phyloP scores from a whole-genome alignment of 2,329 filamentous ascomycete species.

The Cucurbitaria berberidis region DNA sequence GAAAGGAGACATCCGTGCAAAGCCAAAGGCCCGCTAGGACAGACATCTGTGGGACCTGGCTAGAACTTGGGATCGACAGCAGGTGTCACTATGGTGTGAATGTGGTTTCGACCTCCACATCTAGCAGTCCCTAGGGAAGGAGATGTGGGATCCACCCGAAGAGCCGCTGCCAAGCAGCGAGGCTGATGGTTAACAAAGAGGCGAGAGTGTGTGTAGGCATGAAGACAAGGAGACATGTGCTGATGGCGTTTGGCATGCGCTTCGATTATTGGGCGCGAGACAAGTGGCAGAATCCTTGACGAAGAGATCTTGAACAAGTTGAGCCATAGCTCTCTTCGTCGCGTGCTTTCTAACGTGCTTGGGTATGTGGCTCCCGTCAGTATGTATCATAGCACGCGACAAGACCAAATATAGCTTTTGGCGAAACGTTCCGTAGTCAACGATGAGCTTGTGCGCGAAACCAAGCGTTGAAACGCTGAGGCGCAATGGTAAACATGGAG shows the following conservation, averaged over 20 bases:
- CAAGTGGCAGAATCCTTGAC: neutral
- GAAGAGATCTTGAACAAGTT: neutral
- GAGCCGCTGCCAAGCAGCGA: neutral
- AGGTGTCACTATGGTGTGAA: neutral
- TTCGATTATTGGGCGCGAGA: neutral
- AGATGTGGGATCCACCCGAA: neutral
- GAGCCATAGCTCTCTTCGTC: neutral
- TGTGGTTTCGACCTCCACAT: neutral
- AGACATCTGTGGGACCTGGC: conserved; percentile 3
- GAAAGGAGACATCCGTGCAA: conserved; percentile 4
- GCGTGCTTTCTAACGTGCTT: neutral
- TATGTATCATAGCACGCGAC: neutral
- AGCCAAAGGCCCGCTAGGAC: neutral
- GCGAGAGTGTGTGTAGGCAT: too few relatives aligned
- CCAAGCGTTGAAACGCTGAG: conserved; percentile 11
- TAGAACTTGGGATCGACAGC: conserved; percentile 10
- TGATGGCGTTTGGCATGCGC: neutral
- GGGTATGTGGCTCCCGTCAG: neutral
- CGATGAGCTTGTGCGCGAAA: neutral
- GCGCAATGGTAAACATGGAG: conserved; percentile 1
- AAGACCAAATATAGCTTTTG: conserved; percentile 8
- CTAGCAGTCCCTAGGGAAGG: neutral
- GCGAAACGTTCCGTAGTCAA: neutral
- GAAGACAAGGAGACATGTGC: neutral
- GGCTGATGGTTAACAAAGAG: too few relatives aligned